phyloP scores from a whole-genome alignment of 2,329 filamentous ascomycete genomes.

The Diaporthe sp. region DNA sequence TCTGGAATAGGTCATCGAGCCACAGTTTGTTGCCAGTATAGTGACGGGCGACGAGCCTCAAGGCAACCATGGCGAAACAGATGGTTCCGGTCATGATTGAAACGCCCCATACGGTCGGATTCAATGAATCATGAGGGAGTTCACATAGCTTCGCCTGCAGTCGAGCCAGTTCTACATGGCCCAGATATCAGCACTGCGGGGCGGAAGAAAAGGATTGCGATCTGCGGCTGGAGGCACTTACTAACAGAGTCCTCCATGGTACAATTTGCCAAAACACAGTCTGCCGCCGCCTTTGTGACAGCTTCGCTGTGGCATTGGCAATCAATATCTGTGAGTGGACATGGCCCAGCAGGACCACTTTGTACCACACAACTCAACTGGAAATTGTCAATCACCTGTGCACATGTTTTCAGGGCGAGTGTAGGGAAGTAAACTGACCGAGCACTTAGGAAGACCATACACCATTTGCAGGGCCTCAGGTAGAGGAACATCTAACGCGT shows the following conservation, averaged over 20 bases:
- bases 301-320: slow-evolving; percentile 18
- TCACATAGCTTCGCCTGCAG: slow-evolving; percentile 11
- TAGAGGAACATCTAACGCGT: slow-evolving; percentile 2
- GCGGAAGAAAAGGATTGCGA: background rate
- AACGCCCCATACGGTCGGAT: background rate
- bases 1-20: slow-evolving; percentile 15
- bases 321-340: slow-evolving; percentile 14
- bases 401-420: background rate
- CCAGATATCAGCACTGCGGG: background rate
- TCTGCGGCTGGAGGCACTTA: background rate
- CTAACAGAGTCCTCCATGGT: background rate
- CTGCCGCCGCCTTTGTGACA: slow-evolving; percentile 5
- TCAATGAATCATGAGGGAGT: background rate
- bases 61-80: slow-evolving; percentile 7
- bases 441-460: slow-evolving; percentile 3
- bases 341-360: slow-evolving; percentile 8
- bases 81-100: slow-evolving; percentile 4
- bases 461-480: slow-evolving; percentile 7
- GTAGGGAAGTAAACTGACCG: background rate
- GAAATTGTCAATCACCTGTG: background rate
- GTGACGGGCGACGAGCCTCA: slow-evolving; percentile 12
- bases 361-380: slow-evolving; percentile 12
- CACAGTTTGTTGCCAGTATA: slow-evolving; percentile 17
- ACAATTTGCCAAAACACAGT: slow-evolving; percentile 12
- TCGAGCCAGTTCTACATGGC: background rate